Percentiles rank a stretch among this genome's conserved stretches.
Evolutionary conservation across 208 protist species (phyloP).

Genomic region (Trypanosoma boissoni): DNA sequence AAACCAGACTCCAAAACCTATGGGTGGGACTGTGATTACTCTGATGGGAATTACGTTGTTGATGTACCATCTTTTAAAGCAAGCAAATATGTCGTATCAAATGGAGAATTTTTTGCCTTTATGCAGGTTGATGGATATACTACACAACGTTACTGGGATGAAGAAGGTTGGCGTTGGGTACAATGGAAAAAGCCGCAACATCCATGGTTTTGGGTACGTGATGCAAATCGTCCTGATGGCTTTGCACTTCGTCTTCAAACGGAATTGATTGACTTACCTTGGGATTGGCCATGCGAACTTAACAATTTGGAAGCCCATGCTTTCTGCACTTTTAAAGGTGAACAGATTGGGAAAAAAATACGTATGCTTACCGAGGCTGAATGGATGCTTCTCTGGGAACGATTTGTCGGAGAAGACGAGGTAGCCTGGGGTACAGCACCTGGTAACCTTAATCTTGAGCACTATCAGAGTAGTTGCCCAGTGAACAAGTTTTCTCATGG

Average conservation of each 20-base stretch:
- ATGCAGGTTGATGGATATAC: conserved; percentile 91
- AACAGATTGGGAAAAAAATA: conserved; percentile 69
- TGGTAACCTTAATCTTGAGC: conserved; percentile 87
- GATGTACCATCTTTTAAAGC: conserved; percentile 91
- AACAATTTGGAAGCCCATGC: conserved; percentile 96
- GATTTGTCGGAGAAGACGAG: conserved; percentile 77
- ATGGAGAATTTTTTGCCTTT: conserved; percentile 93
- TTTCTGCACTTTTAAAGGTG: conserved; percentile 92
- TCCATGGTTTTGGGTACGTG: conserved; percentile 93
- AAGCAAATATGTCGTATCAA: conserved; percentile 94
- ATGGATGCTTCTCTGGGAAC: conserved; percentile 85
- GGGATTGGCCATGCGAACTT: conserved; percentile 94
- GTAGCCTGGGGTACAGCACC: conserved; percentile 67
- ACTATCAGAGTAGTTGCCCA: conserved; percentile 78
- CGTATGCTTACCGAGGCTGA: conserved; percentile 91
- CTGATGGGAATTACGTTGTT: conserved; percentile 62
- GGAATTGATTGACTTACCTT: conserved; percentile 92
- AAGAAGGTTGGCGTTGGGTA: conserved; percentile 96
- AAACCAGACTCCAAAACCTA: conserved; percentile 73
- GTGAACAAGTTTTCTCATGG: conserved; percentile 84
- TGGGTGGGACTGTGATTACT: conserved; percentile 97
- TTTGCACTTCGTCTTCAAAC: conserved; percentile 90
- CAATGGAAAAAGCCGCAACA: conserved; percentile 87
- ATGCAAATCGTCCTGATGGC: conserved; percentile 61
- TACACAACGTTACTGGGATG: conserved; percentile 92